Conservation (phyloP, 2,329 filamentous ascomycete genomes). For the Akanthomyces dipterigenus region DNA sequence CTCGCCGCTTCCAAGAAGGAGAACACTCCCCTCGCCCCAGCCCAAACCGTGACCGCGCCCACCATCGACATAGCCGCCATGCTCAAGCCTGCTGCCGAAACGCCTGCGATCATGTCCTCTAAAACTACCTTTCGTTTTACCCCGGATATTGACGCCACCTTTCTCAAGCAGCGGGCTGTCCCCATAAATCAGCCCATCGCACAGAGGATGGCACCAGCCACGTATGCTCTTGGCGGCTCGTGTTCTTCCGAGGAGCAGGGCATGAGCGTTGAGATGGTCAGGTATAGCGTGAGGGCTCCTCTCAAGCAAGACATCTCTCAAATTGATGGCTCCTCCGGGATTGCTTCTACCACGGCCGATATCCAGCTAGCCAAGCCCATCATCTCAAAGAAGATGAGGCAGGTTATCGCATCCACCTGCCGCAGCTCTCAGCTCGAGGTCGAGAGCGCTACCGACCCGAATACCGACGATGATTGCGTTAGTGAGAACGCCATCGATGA, state of each 20-base stretch:
- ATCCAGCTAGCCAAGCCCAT: conserved; percentile 38
- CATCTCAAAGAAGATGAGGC: conserved; percentile 56
- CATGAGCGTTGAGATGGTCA: conserved; percentile 41
- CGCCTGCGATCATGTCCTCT: conserved; percentile 47
- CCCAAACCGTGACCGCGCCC: conserved; percentile 28
- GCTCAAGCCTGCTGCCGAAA: conserved; percentile 19
- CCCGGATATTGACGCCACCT: conserved; percentile 44
- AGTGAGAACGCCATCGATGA: conserved; percentile 80
- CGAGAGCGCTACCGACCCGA: conserved; percentile 46
- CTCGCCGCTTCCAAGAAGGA: conserved; percentile 42
- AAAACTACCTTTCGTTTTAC: conserved; percentile 49
- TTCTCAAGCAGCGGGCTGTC: conserved; percentile 55
- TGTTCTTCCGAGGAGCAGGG: conserved; percentile 62
- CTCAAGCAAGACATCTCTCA: conserved; percentile 41
- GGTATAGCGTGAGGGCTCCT: conserved; percentile 24
- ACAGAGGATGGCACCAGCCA: conserved; percentile 52
- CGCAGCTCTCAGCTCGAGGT: conserved; percentile 61
- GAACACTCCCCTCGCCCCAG: conserved; percentile 21
- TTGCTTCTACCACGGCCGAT: conserved; percentile 61
- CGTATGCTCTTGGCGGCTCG: conserved; percentile 69
- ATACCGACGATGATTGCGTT: conserved; percentile 61
- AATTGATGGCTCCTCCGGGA: conserved; percentile 58
- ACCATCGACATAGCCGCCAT: conserved; percentile 40
- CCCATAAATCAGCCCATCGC: conserved; percentile 60
- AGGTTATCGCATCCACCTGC: conserved; percentile 62